phyloP scores from a whole-genome alignment of 768 basidiomycete genomes.

The Amanita phalloides region DNA sequence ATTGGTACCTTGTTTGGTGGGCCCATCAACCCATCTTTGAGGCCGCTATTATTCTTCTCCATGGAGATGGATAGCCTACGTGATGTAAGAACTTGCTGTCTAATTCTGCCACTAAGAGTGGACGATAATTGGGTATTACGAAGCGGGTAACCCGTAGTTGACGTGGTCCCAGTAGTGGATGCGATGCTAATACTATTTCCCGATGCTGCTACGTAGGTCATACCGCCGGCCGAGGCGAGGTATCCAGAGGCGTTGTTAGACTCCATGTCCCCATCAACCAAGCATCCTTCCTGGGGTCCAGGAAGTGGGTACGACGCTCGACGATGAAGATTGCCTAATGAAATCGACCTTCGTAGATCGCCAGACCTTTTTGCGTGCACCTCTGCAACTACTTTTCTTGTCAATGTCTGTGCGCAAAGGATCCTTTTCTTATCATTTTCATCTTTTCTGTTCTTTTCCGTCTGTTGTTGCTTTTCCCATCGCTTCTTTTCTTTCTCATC shows the following conservation, averaged over 20 bases:
- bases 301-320: slow-evolving; percentile 25
- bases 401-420: slow-evolving; percentile 21
- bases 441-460: slow-evolving; percentile 12
- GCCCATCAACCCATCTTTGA: slow-evolving; percentile 43
- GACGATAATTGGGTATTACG: slow-evolving; percentile 41
- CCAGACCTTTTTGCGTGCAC: slow-evolving; percentile 21
- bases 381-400: slow-evolving; percentile 27
- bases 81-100: slow-evolving; percentile 60
- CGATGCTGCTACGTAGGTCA: slow-evolving; percentile 78
- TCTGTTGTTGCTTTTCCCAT: slow-evolving; percentile 47
- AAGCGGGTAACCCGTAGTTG: slow-evolving; percentile 38
- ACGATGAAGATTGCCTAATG: slow-evolving; percentile 67
- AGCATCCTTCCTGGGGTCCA: slow-evolving; percentile 13
- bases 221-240: slow-evolving; percentile 38
- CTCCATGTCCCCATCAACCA: slow-evolving; percentile 35
- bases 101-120: slow-evolving; percentile 42
- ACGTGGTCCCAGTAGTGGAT: slow-evolving; percentile 82
- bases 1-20: slow-evolving; percentile 54
- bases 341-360: slow-evolving; percentile 64
- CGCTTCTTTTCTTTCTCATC: slow-evolving; percentile 64
- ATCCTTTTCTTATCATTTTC: slow-evolving; percentile 27
- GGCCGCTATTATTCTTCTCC: slow-evolving; percentile 13
- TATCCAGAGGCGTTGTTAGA: slow-evolving; percentile 66
- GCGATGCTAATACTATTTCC: slow-evolving; percentile 93
- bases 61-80: slow-evolving; percentile 30